phyloP scores from a whole-genome alignment of 148 eudicot genomes.

The Agrostemma githago region DNA sequence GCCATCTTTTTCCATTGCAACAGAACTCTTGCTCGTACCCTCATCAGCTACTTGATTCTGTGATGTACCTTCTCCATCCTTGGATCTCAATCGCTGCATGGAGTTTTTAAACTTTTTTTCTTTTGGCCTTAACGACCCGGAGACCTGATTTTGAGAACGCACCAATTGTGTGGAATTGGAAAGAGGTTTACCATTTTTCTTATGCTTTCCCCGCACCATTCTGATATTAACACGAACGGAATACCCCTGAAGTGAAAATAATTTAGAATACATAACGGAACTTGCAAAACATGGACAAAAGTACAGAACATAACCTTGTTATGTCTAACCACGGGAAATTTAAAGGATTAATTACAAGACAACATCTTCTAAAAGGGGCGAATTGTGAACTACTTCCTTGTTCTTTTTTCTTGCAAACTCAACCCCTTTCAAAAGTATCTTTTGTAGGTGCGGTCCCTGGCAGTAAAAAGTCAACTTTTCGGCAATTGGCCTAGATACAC shows the following conservation, averaged over 20 bases:
- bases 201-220: constrained; percentile 21
- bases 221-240: constrained; percentile 8
- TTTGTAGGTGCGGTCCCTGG: no score
- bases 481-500: no score
- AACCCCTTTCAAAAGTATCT: no score
- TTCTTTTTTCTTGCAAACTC: no score
- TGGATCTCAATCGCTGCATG: constrained; percentile 17
- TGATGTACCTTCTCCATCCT: constrained; percentile 24
- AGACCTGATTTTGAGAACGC: constrained; percentile 22
- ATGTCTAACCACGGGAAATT: background rate
- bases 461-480: no score
- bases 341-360: no score
- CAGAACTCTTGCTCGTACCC: constrained; percentile 19
- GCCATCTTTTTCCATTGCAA: constrained; percentile 4
- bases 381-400: no score
- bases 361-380: no score
- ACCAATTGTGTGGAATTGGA: constrained; percentile 17
- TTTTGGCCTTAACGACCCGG: constrained; percentile 33
- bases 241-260: background rate
- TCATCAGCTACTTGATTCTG: constrained; percentile 22
- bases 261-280: background rate
- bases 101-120: constrained; percentile 29
- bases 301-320: background rate
- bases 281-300: background rate
- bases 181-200: constrained; percentile 19